Evolutionary conservation across 805 yeast genomes (phyloP).

Genomic region (Yarrowia alimentaria): DNA sequence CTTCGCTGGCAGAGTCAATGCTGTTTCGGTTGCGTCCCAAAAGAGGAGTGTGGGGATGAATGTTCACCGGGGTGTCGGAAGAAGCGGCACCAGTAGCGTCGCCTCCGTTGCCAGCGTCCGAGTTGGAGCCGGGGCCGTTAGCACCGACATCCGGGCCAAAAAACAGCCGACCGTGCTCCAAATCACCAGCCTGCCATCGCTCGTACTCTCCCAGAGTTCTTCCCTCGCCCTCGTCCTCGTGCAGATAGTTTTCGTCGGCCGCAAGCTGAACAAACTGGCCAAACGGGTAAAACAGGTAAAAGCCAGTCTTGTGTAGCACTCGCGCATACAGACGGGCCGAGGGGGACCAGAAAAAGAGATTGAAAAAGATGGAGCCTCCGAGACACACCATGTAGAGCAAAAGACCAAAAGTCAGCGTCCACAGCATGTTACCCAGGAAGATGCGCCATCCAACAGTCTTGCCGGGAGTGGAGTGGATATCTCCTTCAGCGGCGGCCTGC

Average conservation of each 20-base stretch:
- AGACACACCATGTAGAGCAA: constrained; percentile 39
- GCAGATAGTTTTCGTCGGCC: constrained; percentile 74
- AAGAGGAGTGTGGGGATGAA: constrained; percentile 22
- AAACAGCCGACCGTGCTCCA: constrained; percentile 72
- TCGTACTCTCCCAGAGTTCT: constrained; percentile 79
- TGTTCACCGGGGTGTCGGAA: too few species aligned
- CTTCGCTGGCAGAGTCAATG: constrained; percentile 8
- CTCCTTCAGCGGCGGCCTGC: constrained; percentile 85
- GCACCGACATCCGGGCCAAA: constrained; percentile 58
- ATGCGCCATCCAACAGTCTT: constrained; percentile 61
- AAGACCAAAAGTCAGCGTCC: constrained; percentile 71
- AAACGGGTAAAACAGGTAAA: constrained; percentile 79
- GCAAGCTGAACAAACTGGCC: constrained; percentile 81
- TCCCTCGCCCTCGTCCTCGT: constrained; percentile 89
- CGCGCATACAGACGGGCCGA: constrained; percentile 62
- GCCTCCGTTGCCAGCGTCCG: constrained; percentile 29
- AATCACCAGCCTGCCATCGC: constrained; percentile 75
- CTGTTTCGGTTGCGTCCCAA: constrained; percentile 3
- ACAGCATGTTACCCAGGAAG: constrained; percentile 62
- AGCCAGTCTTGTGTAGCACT: constrained; percentile 59
- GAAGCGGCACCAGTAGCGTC: too few species aligned
- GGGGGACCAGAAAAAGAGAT: constrained; percentile 46
- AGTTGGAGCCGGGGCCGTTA: too few species aligned
- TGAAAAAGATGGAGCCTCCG: constrained; percentile 44
- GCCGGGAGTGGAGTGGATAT: constrained; percentile 73